phyloP scores from a whole-genome alignment of 2,329 filamentous ascomycete species.

The Botrytis paeoniae region DNA sequence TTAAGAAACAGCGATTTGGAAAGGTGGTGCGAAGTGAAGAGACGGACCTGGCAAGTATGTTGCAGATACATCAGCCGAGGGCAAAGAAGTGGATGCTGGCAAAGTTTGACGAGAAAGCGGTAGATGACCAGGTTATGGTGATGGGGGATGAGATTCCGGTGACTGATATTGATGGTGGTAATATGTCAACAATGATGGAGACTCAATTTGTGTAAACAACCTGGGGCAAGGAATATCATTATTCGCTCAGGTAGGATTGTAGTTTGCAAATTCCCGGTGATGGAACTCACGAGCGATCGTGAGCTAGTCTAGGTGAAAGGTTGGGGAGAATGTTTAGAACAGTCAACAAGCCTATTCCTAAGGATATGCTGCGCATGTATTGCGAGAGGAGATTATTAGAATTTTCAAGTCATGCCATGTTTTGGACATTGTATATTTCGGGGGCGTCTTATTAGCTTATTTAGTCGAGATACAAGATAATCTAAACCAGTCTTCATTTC shows the following conservation, averaged over 20 bases:
- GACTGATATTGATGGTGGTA: not conserved
- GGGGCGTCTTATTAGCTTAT: not conserved
- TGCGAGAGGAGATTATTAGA: not conserved
- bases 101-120: conserved; percentile 23
- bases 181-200: not conserved
- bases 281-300: not conserved
- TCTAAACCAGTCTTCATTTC: not conserved
- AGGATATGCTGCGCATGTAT: not conserved
- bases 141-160: conserved; percentile 11
- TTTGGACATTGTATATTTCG: not conserved
- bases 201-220: not conserved
- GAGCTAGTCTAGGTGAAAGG: not conserved
- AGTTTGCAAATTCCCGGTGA: not conserved
- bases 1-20: conserved; percentile 59
- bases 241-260: not conserved
- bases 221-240: not conserved
- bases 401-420: not conserved
- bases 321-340: not conserved
- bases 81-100: conserved; percentile 49
- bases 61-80: conserved; percentile 52
- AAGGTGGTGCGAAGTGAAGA: conserved; percentile 52
- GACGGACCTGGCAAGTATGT: conserved; percentile 53
- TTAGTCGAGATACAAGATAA: not conserved
- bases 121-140: conserved; percentile 22
- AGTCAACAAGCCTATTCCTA: not conserved